Evolutionary conservation across 2,329 filamentous ascomycete genomes (phyloP), one percentile per base, ranked within the genome.

Genomic region (Pestalotiopsis fici): DNA sequence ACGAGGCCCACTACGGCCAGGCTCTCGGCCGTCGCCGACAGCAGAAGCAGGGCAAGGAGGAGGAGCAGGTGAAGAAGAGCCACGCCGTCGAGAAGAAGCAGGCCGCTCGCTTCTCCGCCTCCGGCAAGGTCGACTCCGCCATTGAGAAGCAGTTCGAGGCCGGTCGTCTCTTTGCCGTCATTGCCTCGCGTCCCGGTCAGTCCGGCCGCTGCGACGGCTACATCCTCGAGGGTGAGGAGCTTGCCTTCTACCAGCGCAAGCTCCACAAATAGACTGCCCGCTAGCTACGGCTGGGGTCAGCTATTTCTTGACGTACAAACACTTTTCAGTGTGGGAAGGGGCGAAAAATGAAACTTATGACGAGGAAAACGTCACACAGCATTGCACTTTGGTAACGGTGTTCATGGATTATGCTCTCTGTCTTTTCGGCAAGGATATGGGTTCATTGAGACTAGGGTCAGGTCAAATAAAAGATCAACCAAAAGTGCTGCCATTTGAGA

Each of bases 61-160:
- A 86, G 77, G 87, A 94, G 85, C 89, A 91, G 78, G 83, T 82
- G 77, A 97, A 97, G 93, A 98, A 97, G 93, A 94, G 91, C 89
- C 97, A 97, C 88, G 87, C 90, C 70, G 93, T 98, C 71, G 90
- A 96, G 91, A 94, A 93, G 89, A 99, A 99, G 94, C 95, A 98
- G 88, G 90, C 93, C 73, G 92, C 89, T 76, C 93, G 96, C 82
- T 91, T 91, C 84, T 90, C 92, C 82, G 88, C 89, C 78, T 80
- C 85, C 76, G 95, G 95, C 87, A 99, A 99, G 93, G 93, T 98
- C 79, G 96, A 99, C 86, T 73, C 85, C 75, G 89, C 93, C 74
- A 83, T 99, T 74, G 96, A 99, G 93, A 95, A 93, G 88, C 96
- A 99, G 88, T 99, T 99, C 87, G 96, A 98, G 92, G 95, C 96